Percentiles rank a stretch among this genome's conserved stretches.
These are phyloP conservation scores for Amphibolis antarctica DNA, from an alignment of 106 monocot species.

Conservation along the genomic window DNA sequence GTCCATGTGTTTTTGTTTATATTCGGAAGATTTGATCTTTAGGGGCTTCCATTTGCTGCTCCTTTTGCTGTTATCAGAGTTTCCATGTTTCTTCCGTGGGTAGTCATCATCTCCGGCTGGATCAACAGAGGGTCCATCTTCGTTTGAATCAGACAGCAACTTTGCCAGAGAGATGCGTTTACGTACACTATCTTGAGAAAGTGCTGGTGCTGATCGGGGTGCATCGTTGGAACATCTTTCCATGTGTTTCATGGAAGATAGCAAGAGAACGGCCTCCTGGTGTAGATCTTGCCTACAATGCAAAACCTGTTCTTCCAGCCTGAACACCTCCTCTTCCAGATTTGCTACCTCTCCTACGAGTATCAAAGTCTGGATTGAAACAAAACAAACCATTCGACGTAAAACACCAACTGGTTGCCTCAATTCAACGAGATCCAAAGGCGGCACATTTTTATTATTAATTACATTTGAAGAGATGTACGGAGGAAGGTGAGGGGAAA, in stretches of 20 bases:
- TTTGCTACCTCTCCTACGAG: slow-evolving; percentile 94
- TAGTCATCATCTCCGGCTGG: background rate
- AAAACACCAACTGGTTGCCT: background rate
- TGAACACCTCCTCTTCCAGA: slow-evolving; percentile 81
- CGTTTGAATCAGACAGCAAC: background rate
- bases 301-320: slow-evolving; percentile 92
- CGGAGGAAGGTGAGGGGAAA: slow-evolving; percentile 81
- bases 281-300: slow-evolving; percentile 73
- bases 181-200: background rate
- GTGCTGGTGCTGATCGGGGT: background rate
- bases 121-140: background rate
- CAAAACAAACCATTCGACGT: slow-evolving; percentile 11
- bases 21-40: slow-evolving; percentile 2
- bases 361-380: slow-evolving; percentile 45
- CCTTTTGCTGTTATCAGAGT: background rate
- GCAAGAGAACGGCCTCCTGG: slow-evolving; percentile 64
- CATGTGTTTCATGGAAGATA: slow-evolving; percentile 37
- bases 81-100: background rate
- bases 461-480: slow-evolving; percentile 68
- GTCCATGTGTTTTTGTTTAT: slow-evolving; percentile 2
- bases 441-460: background rate
- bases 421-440: background rate
- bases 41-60: slow-evolving; percentile 22
- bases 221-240: slow-evolving; percentile 7
- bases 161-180: background rate